Conservation (phyloP, 2,329 filamentous ascomycete species). For the Sporothrix luriei region DNA sequence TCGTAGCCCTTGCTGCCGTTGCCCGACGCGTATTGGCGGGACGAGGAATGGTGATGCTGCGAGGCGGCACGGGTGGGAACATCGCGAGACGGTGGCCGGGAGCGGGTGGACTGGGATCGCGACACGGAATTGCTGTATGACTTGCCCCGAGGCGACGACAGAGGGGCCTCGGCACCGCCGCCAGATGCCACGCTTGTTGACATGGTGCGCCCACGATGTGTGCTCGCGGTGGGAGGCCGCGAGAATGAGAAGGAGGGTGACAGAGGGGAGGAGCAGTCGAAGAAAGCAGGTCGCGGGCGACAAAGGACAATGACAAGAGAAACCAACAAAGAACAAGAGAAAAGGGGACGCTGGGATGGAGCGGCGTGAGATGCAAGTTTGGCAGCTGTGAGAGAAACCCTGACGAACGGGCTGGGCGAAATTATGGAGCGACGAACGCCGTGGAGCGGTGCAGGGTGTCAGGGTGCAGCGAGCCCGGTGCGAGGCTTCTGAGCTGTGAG, state of each 20-base stretch:
- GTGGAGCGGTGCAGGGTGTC: not conserved
- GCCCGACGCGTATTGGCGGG: slow-evolving; percentile 30
- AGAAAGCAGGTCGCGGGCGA: not conserved
- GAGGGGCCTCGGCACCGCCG: slow-evolving; percentile 41
- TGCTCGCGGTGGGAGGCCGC: slow-evolving; percentile 24
- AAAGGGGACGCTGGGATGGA: slow-evolving; percentile 20
- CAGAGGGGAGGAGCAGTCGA: not conserved
- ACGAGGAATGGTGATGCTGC: slow-evolving; percentile 37
- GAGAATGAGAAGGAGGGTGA: not conserved
- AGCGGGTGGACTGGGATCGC: slow-evolving; percentile 46
- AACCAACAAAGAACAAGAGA: not conserved
- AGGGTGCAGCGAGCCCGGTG: not conserved
- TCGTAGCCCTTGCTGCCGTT: slow-evolving; percentile 31
- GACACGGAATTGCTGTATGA: slow-evolving; percentile 38
- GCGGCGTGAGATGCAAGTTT: slow-evolving; percentile 21
- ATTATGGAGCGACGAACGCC: slow-evolving; percentile 7
- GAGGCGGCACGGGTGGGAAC: slow-evolving; percentile 37
- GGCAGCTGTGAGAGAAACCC: slow-evolving; percentile 15
- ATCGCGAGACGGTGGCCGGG: slow-evolving; percentile 39
- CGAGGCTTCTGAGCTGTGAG: not conserved
- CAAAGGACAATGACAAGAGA: not conserved
- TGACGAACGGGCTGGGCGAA: slow-evolving; percentile 11
- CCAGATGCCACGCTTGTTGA: slow-evolving; percentile 43
- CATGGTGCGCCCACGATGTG: slow-evolving; percentile 39
- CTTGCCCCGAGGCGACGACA: slow-evolving; percentile 41